Base-by-base conservation (phyloP, 768 basidiomycete species). In the Auriscalpium orientale region DNA sequence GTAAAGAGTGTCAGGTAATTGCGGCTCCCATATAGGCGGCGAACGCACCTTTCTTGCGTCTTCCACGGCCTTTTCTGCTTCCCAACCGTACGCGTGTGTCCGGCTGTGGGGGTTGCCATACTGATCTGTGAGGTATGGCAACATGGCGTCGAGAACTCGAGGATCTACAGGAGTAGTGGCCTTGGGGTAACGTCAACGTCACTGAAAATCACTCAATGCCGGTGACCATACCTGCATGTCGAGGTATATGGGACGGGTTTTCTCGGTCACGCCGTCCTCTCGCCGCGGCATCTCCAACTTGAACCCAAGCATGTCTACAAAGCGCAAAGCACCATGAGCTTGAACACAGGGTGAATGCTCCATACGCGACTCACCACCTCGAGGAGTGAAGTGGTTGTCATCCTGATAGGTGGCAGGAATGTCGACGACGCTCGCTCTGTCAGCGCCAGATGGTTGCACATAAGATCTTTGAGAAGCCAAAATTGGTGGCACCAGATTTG, bases 31-130 rank as follows among this genome's bases (percentile, higher is more conserved):
- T 35, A 35, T n/a, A 18, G 44, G 22, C 15, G 40, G 6, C 15
- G 9, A 4, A 48, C 66, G 20, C 51, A 85, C 93, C 79, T 90
- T 85, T 53, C 97, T 82, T 3, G 93, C 95, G 58, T 87, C 84
- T 67, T 98, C 97, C 8, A 97, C 91, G 0, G 89, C 97, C 65
- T 86, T 79, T 66, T 99, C 97, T 7, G 95, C 92, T 72, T 99
- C 97, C 97, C 97, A 99, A 4, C 97, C 97, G 70, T 98, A 99
- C 1, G 97, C 93, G 71, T 99, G 97, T 33, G 97, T 98, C 55
- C 97, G 84, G 69, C 92, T 95, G 68, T 98, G 97, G 9, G 97
- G 95, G 71, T 98, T 99, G 4, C 97, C 97, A 66, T 88, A 98
- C 68, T 92, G 91, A 68, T 98, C 91, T 5, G 94, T 95, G 61